Conservation (phyloP, 768 basidiomycete species). For the Mycena vulgaris region DNA sequence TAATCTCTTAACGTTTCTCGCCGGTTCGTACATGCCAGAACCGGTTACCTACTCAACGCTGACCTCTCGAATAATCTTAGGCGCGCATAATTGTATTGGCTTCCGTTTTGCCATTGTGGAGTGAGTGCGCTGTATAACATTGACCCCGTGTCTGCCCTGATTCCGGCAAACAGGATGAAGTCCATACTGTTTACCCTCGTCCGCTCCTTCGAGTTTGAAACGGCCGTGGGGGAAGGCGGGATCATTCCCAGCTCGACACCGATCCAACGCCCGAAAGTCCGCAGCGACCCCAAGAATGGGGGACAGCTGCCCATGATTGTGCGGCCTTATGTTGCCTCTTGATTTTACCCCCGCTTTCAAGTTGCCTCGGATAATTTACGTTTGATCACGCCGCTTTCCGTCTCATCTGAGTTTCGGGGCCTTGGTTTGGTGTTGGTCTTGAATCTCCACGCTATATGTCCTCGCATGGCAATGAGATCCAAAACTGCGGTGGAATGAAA, state of each 20-base stretch:
- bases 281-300: neutral
- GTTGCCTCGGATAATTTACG: too few relatives aligned
- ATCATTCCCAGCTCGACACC: neutral
- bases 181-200: neutral
- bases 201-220: neutral
- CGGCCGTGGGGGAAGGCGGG: neutral
- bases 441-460: too few relatives aligned
- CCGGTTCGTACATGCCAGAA: neutral
- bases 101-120: conserved; percentile 9
- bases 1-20: neutral
- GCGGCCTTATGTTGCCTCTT: neutral
- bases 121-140: too few relatives aligned
- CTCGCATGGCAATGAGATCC: too few relatives aligned
- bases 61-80: neutral
- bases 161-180: neutral
- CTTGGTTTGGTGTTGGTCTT: too few relatives aligned
- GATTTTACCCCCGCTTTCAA: too few relatives aligned
- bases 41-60: too few relatives aligned
- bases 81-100: neutral
- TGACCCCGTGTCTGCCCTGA: too few relatives aligned
- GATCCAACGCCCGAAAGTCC: neutral
- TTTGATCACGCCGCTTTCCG: too few relatives aligned
- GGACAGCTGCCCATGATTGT: neutral
- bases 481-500: too few relatives aligned
- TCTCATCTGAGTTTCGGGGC: too few relatives aligned